These are phyloP conservation scores for Mimosa bimucronata DNA, from an alignment of 306 rosid genomes.

Conservation along the genomic window DNA sequence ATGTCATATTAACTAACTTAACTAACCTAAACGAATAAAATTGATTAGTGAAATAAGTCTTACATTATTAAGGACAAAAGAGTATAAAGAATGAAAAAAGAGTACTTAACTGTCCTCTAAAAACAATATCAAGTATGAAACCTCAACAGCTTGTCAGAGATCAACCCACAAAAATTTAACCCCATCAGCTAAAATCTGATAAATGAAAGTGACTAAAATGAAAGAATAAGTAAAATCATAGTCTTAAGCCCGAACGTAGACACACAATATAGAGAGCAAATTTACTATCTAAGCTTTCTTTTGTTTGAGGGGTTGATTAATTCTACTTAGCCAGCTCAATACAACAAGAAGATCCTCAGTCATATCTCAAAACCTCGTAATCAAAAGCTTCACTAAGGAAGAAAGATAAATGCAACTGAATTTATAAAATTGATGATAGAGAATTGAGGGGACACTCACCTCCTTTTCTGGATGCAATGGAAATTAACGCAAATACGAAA, in stretches of 20 bases:
- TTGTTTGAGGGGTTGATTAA: background rate
- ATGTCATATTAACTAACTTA: too few species aligned
- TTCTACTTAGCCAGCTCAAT: background rate
- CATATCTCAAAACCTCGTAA: background rate
- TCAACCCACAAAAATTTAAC: background rate
- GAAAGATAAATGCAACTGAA: background rate
- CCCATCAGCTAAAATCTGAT: background rate
- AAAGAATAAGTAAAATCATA: background rate
- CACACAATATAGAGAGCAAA: background rate
- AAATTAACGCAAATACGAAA: background rate
- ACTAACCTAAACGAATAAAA: too few species aligned
- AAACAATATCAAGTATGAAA: background rate
- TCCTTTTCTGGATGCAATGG: background rate
- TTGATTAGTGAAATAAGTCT: too few species aligned
- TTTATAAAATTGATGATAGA: background rate
- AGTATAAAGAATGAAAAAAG: background rate
- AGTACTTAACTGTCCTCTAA: background rate
- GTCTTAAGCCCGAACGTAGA: background rate
- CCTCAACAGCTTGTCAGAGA: conserved; percentile 11
- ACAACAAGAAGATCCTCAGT: background rate
- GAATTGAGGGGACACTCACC: conserved; percentile 4
- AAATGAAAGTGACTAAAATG: background rate
- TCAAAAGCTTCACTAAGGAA: background rate
- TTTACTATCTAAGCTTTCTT: background rate
- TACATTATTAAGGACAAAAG: too few species aligned